Conservation (phyloP, 1,139 yeast species). For the Debaryomyces singareniensis region DNA sequence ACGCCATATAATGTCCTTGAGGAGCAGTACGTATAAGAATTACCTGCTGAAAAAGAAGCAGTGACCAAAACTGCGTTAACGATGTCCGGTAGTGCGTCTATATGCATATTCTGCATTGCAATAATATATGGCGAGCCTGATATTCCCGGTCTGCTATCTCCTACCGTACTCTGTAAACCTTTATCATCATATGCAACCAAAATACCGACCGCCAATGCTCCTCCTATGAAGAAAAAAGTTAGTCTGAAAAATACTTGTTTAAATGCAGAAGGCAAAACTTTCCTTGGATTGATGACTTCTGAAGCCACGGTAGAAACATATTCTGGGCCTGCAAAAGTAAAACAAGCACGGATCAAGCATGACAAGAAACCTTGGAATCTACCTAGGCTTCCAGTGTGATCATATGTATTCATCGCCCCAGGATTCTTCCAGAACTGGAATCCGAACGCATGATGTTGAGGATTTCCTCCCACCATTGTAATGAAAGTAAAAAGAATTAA, state of each 20-base stretch:
- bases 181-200: conserved; percentile 27
- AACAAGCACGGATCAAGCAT: conserved; percentile 14
- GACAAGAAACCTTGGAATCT: conserved; percentile 14
- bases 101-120: conserved; percentile 31
- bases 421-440: conserved; percentile 19
- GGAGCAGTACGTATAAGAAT: conserved; percentile 29
- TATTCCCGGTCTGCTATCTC: conserved; percentile 18
- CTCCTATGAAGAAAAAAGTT: conserved; percentile 24
- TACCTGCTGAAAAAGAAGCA: conserved; percentile 48
- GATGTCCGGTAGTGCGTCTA: conserved; percentile 26
- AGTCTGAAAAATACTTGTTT: conserved; percentile 28
- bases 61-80: conserved; percentile 29
- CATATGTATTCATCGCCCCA: conserved; percentile 11
- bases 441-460: conserved; percentile 15
- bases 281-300: conserved; percentile 27
- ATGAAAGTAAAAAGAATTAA: conserved; percentile 14
- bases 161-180: conserved; percentile 21
- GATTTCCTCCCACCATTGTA: conserved; percentile 17
- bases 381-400: conserved; percentile 13
- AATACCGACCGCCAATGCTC: conserved; percentile 27
- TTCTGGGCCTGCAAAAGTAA: conserved; percentile 17
- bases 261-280: conserved; percentile 26
- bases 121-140: conserved; percentile 30
- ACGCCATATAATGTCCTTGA: conserved; percentile 28
- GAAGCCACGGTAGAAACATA: conserved; percentile 12